Conservation (phyloP, 2,329 filamentous ascomycete species). For the Colletotrichum gloeosporioides region DNA sequence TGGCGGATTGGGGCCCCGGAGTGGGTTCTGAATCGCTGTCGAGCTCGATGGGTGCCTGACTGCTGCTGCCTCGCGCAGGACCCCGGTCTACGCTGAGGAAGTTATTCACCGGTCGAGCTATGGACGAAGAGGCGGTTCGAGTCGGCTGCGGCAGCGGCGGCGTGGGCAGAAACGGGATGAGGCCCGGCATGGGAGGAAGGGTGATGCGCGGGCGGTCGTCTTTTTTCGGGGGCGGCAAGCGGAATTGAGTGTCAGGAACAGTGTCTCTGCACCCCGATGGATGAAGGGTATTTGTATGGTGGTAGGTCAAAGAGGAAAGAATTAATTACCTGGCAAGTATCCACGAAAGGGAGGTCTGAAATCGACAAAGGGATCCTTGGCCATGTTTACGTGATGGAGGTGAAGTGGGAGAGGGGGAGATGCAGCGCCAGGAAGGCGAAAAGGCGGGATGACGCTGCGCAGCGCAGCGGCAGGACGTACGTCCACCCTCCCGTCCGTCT, state of each 20-base stretch:
- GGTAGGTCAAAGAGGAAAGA: neutral
- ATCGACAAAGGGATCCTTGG: conserved; percentile 1
- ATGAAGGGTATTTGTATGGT: neutral
- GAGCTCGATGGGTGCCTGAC: conserved; percentile 14
- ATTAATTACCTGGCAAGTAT: conserved; percentile 12
- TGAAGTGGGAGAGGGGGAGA: neutral
- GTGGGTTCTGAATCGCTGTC: conserved; percentile 7
- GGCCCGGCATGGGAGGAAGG: conserved; percentile 15
- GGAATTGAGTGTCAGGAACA: neutral
- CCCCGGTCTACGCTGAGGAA: neutral
- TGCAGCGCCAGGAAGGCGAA: neutral
- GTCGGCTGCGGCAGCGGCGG: conserved; percentile 10
- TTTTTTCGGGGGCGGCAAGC: neutral
- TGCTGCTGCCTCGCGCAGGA: conserved; percentile 9
- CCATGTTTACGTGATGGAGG: conserved; percentile 4
- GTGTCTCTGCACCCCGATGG: neutral
- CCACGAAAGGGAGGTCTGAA: neutral
- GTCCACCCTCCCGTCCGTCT: neutral
- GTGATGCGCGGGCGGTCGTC: neutral
- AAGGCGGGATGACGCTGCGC: conserved; percentile 9
- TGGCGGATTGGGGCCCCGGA: neutral
- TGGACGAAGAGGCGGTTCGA: neutral
- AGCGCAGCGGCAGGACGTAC: neutral
- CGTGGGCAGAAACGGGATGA: conserved; percentile 13
- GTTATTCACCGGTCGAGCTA: neutral